These are phyloP conservation scores for Mycena polygramma DNA, from an alignment of 768 basidiomycete genomes.

Conservation along the genomic window DNA sequence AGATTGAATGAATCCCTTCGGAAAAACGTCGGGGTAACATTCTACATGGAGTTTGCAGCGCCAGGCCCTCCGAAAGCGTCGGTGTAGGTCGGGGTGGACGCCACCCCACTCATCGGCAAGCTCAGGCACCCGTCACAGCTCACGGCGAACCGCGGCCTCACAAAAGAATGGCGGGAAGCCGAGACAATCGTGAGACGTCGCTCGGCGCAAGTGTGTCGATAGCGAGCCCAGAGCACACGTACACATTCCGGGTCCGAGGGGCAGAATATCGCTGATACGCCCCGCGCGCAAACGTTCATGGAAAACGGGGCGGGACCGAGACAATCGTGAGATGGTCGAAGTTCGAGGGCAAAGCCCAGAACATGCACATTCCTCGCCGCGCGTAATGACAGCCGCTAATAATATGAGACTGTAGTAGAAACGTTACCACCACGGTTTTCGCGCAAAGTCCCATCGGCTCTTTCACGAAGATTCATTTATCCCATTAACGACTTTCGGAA, in stretches of 20 bases:
- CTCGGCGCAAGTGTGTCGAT: too few species aligned
- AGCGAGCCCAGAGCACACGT: too few species aligned
- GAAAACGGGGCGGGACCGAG: constrained; percentile 9
- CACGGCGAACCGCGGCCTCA: not conserved
- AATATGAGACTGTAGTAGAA: constrained; percentile 7
- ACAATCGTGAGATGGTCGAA: constrained; percentile 17
- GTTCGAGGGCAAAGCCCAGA: not conserved
- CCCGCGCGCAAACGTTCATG: not conserved
- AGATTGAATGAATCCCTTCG: too few species aligned
- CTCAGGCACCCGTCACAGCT: not conserved
- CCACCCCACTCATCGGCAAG: not conserved
- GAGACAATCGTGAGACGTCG: too few species aligned
- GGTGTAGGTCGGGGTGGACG: not conserved
- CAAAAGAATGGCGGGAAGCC: not conserved
- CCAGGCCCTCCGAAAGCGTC: not conserved
- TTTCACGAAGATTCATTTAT: constrained; percentile 25
- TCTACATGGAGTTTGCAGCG: not conserved
- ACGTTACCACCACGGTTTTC: not conserved
- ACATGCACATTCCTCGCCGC: not conserved
- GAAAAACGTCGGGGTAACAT: too few species aligned
- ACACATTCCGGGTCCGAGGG: too few species aligned
- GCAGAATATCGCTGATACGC: too few species aligned
- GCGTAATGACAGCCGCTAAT: not conserved
- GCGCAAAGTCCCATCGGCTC: too few species aligned
- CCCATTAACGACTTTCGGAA: constrained; percentile 22